A percentile compares a stretch with the other conserved stretches of the same genome.
Evolutionary conservation across 2,329 filamentous ascomycete genomes (phyloP).

Genomic region (Aquanectria penicillioides): DNA sequence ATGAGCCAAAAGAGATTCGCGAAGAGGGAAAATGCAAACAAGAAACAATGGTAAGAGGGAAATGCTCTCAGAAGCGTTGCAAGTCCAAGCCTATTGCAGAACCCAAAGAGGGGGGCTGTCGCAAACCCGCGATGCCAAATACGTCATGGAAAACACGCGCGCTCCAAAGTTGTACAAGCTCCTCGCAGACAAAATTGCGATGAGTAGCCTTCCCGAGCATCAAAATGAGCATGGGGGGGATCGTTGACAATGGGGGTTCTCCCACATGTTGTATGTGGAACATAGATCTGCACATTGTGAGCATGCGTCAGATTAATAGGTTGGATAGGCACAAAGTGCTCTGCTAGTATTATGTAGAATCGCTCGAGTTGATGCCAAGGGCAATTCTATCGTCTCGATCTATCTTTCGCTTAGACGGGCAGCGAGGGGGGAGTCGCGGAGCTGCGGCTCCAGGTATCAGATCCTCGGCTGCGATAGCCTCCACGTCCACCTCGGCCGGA

Average conservation of each 20-base stretch:
- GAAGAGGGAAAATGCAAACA: slow-evolving; percentile 16
- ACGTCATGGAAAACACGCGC: slow-evolving; percentile 26
- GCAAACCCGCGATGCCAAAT: slow-evolving; percentile 19
- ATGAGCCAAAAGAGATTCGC: slow-evolving; percentile 14
- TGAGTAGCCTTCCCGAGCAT: slow-evolving; percentile 19
- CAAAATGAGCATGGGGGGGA: slow-evolving; percentile 13
- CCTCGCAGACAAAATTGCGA: slow-evolving; percentile 20
- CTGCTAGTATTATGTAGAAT: slow-evolving; percentile 34
- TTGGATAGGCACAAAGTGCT: slow-evolving; percentile 25
- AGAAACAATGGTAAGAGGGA: slow-evolving; percentile 18
- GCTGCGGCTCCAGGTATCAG: slow-evolving; percentile 54
- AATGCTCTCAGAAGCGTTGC: slow-evolving; percentile 16
- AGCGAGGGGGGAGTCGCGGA: slow-evolving; percentile 38
- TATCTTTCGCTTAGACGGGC: slow-evolving; percentile 33
- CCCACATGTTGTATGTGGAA: slow-evolving; percentile 17
- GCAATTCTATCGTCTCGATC: slow-evolving; percentile 19
- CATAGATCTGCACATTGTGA: slow-evolving; percentile 8
- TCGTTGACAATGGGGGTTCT: slow-evolving; percentile 19
- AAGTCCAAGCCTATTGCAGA: slow-evolving; percentile 12
- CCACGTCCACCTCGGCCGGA: slow-evolving; percentile 51
- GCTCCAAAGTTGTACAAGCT: slow-evolving; percentile 39
- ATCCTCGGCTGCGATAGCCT: slow-evolving; percentile 51
- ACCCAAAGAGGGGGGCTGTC: slow-evolving; percentile 3
- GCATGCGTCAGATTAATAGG: slow-evolving; percentile 1
- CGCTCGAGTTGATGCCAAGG: slow-evolving; percentile 21